Evolutionary conservation across 441 rosid genomes (phyloP).

Genomic region (Bocquillonia castaneifolia): DNA sequence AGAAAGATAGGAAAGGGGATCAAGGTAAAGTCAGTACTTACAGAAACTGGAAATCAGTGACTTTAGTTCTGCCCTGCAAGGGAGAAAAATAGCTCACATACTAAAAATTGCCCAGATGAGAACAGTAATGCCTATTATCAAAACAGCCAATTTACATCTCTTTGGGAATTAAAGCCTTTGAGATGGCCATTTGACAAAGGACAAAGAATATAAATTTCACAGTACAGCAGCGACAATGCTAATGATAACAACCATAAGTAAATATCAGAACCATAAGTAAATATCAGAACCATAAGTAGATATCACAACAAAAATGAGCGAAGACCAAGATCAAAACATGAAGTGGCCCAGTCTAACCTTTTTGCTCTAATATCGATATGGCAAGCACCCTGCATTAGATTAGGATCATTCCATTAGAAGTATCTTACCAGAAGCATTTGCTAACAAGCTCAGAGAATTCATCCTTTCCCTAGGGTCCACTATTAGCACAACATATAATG

Average conservation of each 20-base stretch:
- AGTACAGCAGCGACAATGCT: neutral
- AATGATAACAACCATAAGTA: neutral
- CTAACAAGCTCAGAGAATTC: constrained; percentile 11
- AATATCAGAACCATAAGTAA: neutral
- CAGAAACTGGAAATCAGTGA: neutral
- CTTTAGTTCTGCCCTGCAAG: neutral
- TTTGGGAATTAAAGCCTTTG: neutral
- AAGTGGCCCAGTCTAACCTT: constrained; percentile 3
- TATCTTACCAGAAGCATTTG: constrained; percentile 19
- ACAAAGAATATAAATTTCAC: neutral
- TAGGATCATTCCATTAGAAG: constrained; percentile 4
- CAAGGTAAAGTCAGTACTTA: neutral
- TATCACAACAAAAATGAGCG: too few species aligned
- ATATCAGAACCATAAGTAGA: neutral
- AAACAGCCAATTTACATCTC: neutral
- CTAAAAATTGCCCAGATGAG: neutral
- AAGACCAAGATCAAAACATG: constrained; percentile 4
- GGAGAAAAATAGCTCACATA: neutral
- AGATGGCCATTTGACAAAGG: neutral
- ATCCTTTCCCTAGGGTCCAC: constrained; percentile 6
- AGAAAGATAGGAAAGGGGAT: neutral
- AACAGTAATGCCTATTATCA: neutral
- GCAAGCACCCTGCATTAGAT: constrained; percentile 11
- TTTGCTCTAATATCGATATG: neutral
- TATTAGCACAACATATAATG: neutral